Conservation (phyloP, 208 protist species). For the Crithidia fasciculata region DNA sequence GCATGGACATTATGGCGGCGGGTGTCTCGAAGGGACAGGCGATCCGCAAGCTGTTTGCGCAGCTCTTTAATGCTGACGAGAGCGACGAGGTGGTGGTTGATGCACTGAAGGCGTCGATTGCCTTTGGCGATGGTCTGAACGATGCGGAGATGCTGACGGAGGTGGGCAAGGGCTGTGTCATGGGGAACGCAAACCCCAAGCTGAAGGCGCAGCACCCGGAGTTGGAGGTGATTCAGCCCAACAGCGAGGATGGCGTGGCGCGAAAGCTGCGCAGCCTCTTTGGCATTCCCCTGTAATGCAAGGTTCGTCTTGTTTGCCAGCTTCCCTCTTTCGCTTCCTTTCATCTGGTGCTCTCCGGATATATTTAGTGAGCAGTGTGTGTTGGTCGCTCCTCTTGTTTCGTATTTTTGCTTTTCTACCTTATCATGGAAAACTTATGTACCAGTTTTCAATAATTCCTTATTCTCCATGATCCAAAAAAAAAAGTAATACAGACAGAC, state of each 20-base stretch:
- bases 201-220: constrained; percentile 39
- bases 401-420: too few relatives aligned
- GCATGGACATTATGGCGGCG: constrained; percentile 45
- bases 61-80: constrained; percentile 19
- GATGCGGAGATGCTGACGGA: constrained; percentile 54
- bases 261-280: constrained; percentile 56
- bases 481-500: not conserved
- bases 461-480: not conserved
- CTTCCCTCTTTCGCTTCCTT: not conserved
- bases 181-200: constrained; percentile 53
- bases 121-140: constrained; percentile 70
- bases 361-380: not conserved
- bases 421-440: too few relatives aligned
- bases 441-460: too few relatives aligned
- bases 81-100: constrained; percentile 20
- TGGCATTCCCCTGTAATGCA: constrained; percentile 7
- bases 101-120: constrained; percentile 38
- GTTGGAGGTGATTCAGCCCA: constrained; percentile 48
- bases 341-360: not conserved
- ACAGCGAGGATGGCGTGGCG: constrained; percentile 55
- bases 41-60: constrained; percentile 30
- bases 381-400: too few relatives aligned
- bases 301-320: not conserved
- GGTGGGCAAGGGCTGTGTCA: constrained; percentile 56
- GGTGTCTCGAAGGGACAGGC: constrained; percentile 40